Base-by-base conservation (phyloP, 2,329 filamentous ascomycete genomes). In the Pyrenophora graminea region DNA sequence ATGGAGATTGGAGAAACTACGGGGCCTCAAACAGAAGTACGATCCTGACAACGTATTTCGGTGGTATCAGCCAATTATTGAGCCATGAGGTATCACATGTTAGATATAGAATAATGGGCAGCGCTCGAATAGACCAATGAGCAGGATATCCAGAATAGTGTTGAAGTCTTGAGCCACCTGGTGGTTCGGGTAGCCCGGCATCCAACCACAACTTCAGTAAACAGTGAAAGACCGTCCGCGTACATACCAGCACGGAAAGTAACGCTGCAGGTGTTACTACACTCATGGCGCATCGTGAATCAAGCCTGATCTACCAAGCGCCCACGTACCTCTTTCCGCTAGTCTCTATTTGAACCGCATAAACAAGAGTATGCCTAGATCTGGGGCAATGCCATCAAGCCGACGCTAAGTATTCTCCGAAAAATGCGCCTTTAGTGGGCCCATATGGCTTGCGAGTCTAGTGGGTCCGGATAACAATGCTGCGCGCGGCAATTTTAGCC, bases 41-140 rank as follows among this genome's bases (percentile, higher is more conserved):
- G 48, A 50, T 4, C 48, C 41, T 3, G 48, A 50, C 1, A 50
- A 50, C 15, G 17, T 2, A 30, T 50, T 45, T 32, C 41, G 36
- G 19, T 50, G 48, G 48, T 45, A 50, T 21, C 48, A 50, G 23
- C 41, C 41, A 32, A 4, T 50, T 10, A n/a, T 50, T 7, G 48
- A 50, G 1, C 9, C 30, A 12, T 50, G 30, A 45, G 6, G 5
- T 6, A 6, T 27, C 1, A 0, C 12, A 10, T 44, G 30, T 18
- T 13, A 8, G 21, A 18, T n/a, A 39, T 38, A 7, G 9, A 44
- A 19, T 6, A 39, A 23, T 3, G 1, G n/a, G 3, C 4, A 23
- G 19, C 19, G 5, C 19, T 21, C 19, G 3, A 10, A 36, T 38
- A 10, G 9, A 44, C 15, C 2, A 2, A 6, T 17, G 1, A 6